phyloP scores from a whole-genome alignment of 2,329 filamentous ascomycete species.

The Hymenoscyphus infarciens region DNA sequence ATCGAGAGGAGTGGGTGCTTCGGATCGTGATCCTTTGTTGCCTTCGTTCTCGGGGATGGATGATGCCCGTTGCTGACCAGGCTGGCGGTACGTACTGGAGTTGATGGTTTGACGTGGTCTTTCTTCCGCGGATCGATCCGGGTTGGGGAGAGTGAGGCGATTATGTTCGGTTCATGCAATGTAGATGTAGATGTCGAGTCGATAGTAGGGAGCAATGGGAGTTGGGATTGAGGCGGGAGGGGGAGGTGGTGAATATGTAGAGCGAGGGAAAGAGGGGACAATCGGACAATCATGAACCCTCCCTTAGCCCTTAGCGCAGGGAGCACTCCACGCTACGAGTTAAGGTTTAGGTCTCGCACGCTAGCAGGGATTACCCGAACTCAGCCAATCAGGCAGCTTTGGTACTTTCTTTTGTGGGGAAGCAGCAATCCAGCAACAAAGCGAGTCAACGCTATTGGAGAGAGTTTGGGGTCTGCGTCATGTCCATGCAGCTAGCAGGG shows the following conservation, averaged over 20 bases:
- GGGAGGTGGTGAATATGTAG: neutral
- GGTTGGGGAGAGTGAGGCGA: neutral
- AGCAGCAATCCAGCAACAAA: neutral
- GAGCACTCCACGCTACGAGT: conserved; percentile 1
- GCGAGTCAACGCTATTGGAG: neutral
- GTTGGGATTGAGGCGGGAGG: neutral
- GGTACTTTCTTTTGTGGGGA: neutral
- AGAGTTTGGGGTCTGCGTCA: conserved; percentile 7
- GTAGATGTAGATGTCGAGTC: neutral
- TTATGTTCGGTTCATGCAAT: neutral
- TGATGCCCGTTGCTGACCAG: conserved; percentile 14
- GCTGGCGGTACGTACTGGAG: neutral
- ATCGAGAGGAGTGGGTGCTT: neutral
- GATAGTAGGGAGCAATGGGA: neutral
- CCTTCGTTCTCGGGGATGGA: conserved; percentile 6
- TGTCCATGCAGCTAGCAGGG: neutral
- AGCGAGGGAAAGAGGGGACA: neutral
- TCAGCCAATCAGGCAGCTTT: conserved; percentile 4
- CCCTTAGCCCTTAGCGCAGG: neutral
- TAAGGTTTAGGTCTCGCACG: conserved; percentile 3
- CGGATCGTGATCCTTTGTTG: conserved; percentile 13
- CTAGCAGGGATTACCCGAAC: neutral
- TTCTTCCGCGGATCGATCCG: neutral
- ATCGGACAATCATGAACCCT: conserved; percentile 1
- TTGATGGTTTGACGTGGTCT: neutral